A percentile compares a stretch with the other conserved stretches of the same genome.
Conservation (phyloP, 352 stramenopile genomes). For the Phytophthora boehmeriae region DNA sequence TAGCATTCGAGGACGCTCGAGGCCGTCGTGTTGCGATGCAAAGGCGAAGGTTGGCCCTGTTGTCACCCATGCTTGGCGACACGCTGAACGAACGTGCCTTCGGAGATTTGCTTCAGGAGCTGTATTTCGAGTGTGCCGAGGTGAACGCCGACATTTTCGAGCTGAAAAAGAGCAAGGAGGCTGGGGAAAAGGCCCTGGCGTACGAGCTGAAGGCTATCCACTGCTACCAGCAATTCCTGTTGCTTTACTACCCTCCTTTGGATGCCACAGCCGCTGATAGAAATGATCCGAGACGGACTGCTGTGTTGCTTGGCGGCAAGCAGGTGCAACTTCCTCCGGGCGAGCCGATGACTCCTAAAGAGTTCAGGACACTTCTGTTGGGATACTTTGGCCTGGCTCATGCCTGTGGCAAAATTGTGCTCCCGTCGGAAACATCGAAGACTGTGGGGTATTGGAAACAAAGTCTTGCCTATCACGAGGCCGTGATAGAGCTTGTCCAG, state of each 20-base stretch:
- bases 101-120: constrained; percentile 61
- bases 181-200: constrained; percentile 40
- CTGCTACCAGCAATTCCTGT: constrained; percentile 75
- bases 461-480: constrained; percentile 57
- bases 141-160: constrained; percentile 66
- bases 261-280: constrained; percentile 1
- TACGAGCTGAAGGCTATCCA: constrained; percentile 70
- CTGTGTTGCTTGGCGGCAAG: constrained; percentile 40
- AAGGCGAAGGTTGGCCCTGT: constrained; percentile 47
- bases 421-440: constrained; percentile 45
- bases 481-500: constrained; percentile 44
- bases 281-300: constrained; percentile 26
- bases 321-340: constrained; percentile 33
- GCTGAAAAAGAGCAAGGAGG: constrained; percentile 58
- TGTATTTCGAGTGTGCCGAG: constrained; percentile 71
- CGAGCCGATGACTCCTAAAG: constrained; percentile 35
- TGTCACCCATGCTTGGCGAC: constrained; percentile 50
- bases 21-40: constrained; percentile 77
- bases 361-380: constrained; percentile 52
- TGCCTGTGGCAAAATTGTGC: constrained; percentile 61
- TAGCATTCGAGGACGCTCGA: constrained; percentile 55
- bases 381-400: constrained; percentile 71
- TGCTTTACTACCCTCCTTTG: constrained; percentile 59
- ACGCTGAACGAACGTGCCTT: constrained; percentile 63
- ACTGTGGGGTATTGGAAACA: constrained; percentile 68